Conservation (phyloP, 2,329 filamentous ascomycete species). For the Coleophoma crateriformis region DNA sequence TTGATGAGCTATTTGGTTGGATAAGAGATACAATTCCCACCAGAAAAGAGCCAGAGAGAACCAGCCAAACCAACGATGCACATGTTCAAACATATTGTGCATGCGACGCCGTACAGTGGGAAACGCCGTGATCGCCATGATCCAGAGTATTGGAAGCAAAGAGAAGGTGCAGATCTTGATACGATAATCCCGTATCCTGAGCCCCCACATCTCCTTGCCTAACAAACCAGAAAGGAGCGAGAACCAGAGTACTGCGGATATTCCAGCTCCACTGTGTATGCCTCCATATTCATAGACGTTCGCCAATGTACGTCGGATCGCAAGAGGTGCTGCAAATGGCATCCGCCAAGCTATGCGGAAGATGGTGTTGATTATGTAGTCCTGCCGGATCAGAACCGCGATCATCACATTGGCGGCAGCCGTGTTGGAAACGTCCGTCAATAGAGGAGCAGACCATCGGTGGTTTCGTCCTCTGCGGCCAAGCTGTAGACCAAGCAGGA, state of each 20-base stretch:
- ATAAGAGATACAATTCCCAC: constrained; percentile 37
- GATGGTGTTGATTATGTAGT: constrained; percentile 42
- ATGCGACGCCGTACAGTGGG: constrained; percentile 41
- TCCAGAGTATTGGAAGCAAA: constrained; percentile 37
- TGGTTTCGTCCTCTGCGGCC: constrained; percentile 11
- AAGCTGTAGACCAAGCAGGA: constrained; percentile 29
- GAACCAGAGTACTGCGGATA: constrained; percentile 44
- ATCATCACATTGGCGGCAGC: constrained; percentile 41
- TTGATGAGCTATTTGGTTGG: constrained; percentile 12
- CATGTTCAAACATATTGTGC: constrained; percentile 52
- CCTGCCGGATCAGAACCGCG: constrained; percentile 44
- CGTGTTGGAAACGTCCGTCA: constrained; percentile 5
- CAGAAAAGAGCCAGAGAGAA: constrained; percentile 43
- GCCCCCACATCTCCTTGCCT: constrained; percentile 11
- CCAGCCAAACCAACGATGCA: constrained; percentile 54
- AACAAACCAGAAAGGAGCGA: constrained; percentile 28
- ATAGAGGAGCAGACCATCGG: not conserved
- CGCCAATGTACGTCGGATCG: constrained; percentile 38
- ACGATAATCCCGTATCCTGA: not conserved
- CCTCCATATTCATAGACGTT: constrained; percentile 50
- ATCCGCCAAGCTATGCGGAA: constrained; percentile 40
- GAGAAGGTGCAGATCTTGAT: constrained; percentile 9
- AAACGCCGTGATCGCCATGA: constrained; percentile 42
- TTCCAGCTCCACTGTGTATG: constrained; percentile 44
- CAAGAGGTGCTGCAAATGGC: constrained; percentile 39